These are phyloP conservation scores for Urochloa ruziziensis DNA, from an alignment of 176 grass and related monocot species.

Conservation along the genomic window DNA sequence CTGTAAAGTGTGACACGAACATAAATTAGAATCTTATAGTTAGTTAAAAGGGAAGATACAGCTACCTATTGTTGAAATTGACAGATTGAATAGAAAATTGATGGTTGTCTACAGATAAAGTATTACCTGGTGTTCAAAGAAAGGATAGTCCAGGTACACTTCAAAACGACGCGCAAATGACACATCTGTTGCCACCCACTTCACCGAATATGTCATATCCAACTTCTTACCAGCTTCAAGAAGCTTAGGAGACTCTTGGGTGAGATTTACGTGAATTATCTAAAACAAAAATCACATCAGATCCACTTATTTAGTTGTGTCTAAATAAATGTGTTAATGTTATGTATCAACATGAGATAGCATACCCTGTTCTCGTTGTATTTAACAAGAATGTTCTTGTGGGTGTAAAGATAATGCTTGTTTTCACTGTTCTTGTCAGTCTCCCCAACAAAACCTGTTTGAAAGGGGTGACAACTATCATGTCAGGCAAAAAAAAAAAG, in stretches of 20 bases:
- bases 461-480: constrained; percentile 1
- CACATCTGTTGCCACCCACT: constrained; percentile 77
- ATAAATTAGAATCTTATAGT: constrained; percentile 24
- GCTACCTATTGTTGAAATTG: constrained; percentile 3
- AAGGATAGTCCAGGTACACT: constrained; percentile 98
- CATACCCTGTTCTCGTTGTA: constrained; percentile 79
- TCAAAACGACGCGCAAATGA: constrained; percentile 89
- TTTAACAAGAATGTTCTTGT: constrained; percentile 80
- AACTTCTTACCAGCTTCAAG: constrained; percentile 76
- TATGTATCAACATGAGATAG: constrained; percentile 3
- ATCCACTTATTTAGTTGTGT: constrained; percentile 12
- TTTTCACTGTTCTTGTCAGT: constrained; percentile 88
- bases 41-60: constrained; percentile 21
- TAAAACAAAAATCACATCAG: constrained; percentile 36
- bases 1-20: constrained; percentile 44
- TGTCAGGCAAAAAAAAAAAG: constrained; percentile 6
- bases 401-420: constrained; percentile 87
- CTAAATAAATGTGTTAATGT: neutral
- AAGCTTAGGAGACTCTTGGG: constrained; percentile 90
- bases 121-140: constrained; percentile 98
- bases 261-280: constrained; percentile 99
- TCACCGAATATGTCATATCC: constrained; percentile 90
- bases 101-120: neutral
- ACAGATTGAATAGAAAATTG: constrained; percentile 12
- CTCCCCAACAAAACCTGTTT: constrained; percentile 89